Evolutionary conservation across 2,329 filamentous ascomycete species (phyloP), one percentile per base, ranked within the genome.

Genomic region (Alternaria metachromatica): DNA sequence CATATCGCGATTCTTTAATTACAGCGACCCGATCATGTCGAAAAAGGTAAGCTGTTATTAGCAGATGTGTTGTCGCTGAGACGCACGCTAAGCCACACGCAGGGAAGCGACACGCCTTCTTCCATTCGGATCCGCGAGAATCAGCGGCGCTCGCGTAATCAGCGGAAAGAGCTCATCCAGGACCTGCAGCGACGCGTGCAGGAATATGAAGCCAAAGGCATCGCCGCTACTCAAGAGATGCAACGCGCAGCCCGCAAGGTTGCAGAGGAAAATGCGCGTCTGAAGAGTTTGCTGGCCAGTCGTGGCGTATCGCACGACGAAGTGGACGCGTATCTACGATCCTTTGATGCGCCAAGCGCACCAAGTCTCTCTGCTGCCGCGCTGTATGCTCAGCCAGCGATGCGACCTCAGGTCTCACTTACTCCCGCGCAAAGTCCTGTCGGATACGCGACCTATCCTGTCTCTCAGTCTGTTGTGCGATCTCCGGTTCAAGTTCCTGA

Each of bases 61-160:
- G 9, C 9, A 15, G 3, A 13, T 20, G 18, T 4, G 6, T 11
- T 26, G 5, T n/a, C 7, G n/a, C 18, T 20, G 26, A 9, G 12
- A 30, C 4, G 6, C 20, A 46, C 11, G n/a, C 58, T 60, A 57
- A 60, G 15, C 21, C 11, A 10, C 7, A 1, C 8, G 13, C 37
- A 69, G 67, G 58, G 62, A n/a, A 67, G 37, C 13, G 84, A 86
- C 37, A 64, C 63, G 7, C 60, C 67, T 26, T 62, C 62, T 21
- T 64, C 71, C 5, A 63, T 63, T 12, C 88, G 90, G 65, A 89
- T 93, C 67, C 87, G 91, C 65, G 89, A 93, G 70, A 94, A 93
- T 73, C 91, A 93, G 76, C 85, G 91, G 55, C 88, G 90, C 64
- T 92, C 89, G 12, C 88, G 91, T 43, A 89, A 89, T 28, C 86